Evolutionary conservation across 177 flowering plant genomes (phyloP).

Genomic region (Telopea speciosissima): DNA sequence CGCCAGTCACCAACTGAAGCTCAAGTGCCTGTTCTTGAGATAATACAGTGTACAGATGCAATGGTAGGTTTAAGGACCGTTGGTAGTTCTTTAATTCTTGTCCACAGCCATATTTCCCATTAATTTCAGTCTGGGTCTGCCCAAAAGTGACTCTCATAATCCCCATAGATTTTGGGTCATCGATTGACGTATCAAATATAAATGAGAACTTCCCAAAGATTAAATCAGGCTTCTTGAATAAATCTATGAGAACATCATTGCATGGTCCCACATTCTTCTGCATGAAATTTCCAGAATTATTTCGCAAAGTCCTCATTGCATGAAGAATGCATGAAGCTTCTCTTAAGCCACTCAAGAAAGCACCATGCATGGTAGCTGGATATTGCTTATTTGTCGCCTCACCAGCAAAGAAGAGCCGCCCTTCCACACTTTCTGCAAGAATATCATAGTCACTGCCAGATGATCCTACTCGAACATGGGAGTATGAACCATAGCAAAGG

Average conservation of each 20-base stretch:
- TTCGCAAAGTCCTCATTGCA: slow-evolving; percentile 29
- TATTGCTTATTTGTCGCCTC: slow-evolving; percentile 82
- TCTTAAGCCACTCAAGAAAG: slow-evolving; percentile 87
- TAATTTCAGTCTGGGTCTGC: slow-evolving; percentile 14
- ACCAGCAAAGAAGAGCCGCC: slow-evolving; percentile 84
- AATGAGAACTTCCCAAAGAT: slow-evolving; percentile 56
- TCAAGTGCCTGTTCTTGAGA: slow-evolving; percentile 58
- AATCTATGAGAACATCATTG: slow-evolving; percentile 40
- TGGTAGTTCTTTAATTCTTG: slow-evolving; percentile 16
- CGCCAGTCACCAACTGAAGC: slow-evolving; percentile 39
- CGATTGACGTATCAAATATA: slow-evolving; percentile 49
- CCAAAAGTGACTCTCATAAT: slow-evolving; percentile 52
- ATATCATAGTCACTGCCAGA: slow-evolving; percentile 85
- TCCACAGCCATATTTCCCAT: slow-evolving; percentile 8
- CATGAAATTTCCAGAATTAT: slow-evolving; percentile 26
- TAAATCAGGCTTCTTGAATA: slow-evolving; percentile 70
- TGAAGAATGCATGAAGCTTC: slow-evolving; percentile 75
- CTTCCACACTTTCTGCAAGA: slow-evolving; percentile 80
- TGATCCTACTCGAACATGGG: slow-evolving; percentile 79
- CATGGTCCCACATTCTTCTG: slow-evolving; percentile 36
- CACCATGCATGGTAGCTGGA: slow-evolving; percentile 99
- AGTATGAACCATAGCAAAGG: slow-evolving; percentile 77
- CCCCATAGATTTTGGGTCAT: slow-evolving; percentile 50
- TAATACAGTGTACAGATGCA: slow-evolving; percentile 53
- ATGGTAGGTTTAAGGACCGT: slow-evolving; percentile 16